These are phyloP conservation scores for Zopfia rhizophila DNA, from an alignment of 2,329 filamentous ascomycete species.

Conservation along the genomic window DNA sequence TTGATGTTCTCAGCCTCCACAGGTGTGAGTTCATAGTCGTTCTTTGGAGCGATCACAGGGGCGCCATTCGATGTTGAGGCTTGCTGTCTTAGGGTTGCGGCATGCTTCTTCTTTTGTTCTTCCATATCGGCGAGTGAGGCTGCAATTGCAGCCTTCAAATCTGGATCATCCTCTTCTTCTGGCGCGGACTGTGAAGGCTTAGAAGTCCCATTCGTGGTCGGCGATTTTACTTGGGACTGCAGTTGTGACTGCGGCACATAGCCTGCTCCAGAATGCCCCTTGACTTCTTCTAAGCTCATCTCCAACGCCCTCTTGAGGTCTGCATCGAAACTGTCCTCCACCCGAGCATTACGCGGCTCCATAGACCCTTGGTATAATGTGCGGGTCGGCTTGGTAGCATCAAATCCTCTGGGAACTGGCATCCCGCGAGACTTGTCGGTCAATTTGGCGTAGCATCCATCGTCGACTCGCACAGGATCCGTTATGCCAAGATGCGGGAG, in stretches of 20 bases:
- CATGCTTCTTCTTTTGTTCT: conserved; percentile 92
- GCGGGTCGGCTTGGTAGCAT: conserved; percentile 66
- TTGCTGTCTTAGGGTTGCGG: conserved; percentile 84
- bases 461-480: conserved; percentile 91
- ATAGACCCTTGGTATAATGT: conserved; percentile 74
- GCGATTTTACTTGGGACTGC: conserved; percentile 49
- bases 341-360: conserved; percentile 88
- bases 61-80: conserved; percentile 65
- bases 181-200: conserved; percentile 52
- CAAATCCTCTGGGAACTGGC: conserved; percentile 56
- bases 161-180: conserved; percentile 88
- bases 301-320: conserved; percentile 92
- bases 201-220: conserved; percentile 46
- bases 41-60: conserved; percentile 74
- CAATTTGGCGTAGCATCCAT: conserved; percentile 91
- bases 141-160: conserved; percentile 93
- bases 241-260: conserved; percentile 74
- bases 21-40: conserved; percentile 91
- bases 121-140: conserved; percentile 97
- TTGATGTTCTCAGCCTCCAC: conserved; percentile 98
- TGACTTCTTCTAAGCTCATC: conserved; percentile 96
- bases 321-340: conserved; percentile 93
- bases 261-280: conserved; percentile 74
- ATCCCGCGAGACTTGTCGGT: conserved; percentile 73
- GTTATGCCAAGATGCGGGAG: conserved; percentile 93